Conservation (phyloP, 352 stramenopile genomes). For the Pythium brachiatum region DNA sequence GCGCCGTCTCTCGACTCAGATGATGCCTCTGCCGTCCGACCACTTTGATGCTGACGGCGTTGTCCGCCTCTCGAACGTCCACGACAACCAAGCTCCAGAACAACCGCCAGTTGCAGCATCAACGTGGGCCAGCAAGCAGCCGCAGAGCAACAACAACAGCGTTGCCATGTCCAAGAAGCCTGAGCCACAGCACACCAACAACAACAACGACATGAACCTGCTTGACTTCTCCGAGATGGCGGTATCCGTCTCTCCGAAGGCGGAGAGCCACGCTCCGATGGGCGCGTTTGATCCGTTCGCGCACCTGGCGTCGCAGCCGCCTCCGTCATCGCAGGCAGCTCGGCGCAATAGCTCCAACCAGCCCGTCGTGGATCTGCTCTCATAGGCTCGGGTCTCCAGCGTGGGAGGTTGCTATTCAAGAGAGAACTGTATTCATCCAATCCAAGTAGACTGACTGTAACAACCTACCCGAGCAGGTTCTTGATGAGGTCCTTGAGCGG, state of each 20-base stretch:
- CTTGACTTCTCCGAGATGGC: conserved; percentile 68
- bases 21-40: conserved; percentile 15
- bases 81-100: conserved; percentile 18
- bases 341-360: conserved; percentile 18
- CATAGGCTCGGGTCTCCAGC: conserved; percentile 34
- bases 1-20: conserved; percentile 21
- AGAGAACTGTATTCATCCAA: neutral
- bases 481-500: conserved; percentile 95
- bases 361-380: conserved; percentile 43
- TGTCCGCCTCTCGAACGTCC: conserved; percentile 13
- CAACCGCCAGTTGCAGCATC: neutral
- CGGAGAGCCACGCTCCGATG: conserved; percentile 17
- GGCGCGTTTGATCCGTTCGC: conserved; percentile 46
- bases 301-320: conserved; percentile 18
- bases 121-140: neutral
- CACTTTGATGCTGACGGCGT: conserved; percentile 24
- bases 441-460: neutral
- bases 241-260: conserved; percentile 42
- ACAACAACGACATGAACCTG: conserved; percentile 40
- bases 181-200: conserved; percentile 18
- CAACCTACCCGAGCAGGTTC: conserved; percentile 62
- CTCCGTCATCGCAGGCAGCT: conserved; percentile 20
- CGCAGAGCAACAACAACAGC: neutral
- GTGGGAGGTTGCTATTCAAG: no score
- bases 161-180: neutral